Conservation (phyloP, 805 yeast genomes). For the Saccharomyces mikatae region DNA sequence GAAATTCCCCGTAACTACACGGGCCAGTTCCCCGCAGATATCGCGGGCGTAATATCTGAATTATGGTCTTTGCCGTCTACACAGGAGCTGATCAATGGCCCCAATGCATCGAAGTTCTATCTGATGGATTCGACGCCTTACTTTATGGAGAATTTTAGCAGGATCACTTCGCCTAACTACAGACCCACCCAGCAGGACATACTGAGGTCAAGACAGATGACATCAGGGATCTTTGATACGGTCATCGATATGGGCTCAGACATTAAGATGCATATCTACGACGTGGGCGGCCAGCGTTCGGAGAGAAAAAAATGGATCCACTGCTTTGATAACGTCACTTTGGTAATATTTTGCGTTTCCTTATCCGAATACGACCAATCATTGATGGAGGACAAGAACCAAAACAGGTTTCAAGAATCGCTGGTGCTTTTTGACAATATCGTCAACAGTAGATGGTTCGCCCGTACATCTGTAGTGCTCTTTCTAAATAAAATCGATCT, state of each 20-base stretch:
- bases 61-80: slow-evolving; percentile 57
- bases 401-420: slow-evolving; percentile 74
- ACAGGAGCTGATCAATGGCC: slow-evolving; percentile 40
- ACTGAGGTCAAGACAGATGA: slow-evolving; percentile 79
- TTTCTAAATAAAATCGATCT: slow-evolving; percentile 87
- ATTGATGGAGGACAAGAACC: slow-evolving; percentile 65
- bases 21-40: slow-evolving; percentile 37
- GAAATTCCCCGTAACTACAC: slow-evolving; percentile 1
- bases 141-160: slow-evolving; percentile 56
- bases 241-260: slow-evolving; percentile 62
- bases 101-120: slow-evolving; percentile 65
- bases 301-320: slow-evolving; percentile 97
- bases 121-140: slow-evolving; percentile 79
- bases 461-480: slow-evolving; percentile 74
- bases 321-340: slow-evolving; percentile 87
- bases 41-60: slow-evolving; percentile 39
- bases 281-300: slow-evolving; percentile 93
- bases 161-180: slow-evolving; percentile 49
- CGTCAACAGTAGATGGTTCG: slow-evolving; percentile 88
- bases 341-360: slow-evolving; percentile 86
- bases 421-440: slow-evolving; percentile 81
- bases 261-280: slow-evolving; percentile 56
- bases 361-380: slow-evolving; percentile 86
- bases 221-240: slow-evolving; percentile 86
- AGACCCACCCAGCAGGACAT: slow-evolving; percentile 72